These are phyloP conservation scores for Neobulgaria alba DNA, from an alignment of 2,329 filamentous ascomycete species.

Conservation along the genomic window DNA sequence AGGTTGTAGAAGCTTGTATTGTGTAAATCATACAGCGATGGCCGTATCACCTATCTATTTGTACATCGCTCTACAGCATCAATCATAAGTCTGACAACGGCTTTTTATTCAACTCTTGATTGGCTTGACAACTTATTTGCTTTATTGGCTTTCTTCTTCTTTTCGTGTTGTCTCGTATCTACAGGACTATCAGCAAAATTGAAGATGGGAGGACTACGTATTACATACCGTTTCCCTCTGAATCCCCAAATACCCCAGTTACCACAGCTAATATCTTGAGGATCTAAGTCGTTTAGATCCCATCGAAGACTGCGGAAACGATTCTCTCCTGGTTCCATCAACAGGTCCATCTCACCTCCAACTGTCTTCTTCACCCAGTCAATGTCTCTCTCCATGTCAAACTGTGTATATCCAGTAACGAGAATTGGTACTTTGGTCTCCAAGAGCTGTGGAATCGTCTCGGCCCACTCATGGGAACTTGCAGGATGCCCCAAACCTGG, in stretches of 20 bases:
- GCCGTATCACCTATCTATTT: no score
- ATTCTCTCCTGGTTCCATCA: constrained; percentile 91
- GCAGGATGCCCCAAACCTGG: constrained; percentile 92
- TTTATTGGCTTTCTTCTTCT: constrained; percentile 32
- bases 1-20: no score
- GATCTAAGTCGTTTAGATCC: constrained; percentile 94
- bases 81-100: no score
- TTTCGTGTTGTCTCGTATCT: constrained; percentile 29
- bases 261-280: constrained; percentile 86
- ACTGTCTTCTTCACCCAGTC: constrained; percentile 82
- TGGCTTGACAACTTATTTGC: no score
- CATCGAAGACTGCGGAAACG: constrained; percentile 86
- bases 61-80: no score
- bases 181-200: constrained; percentile 8
- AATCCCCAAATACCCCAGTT: constrained; percentile 99
- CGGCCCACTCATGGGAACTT: constrained; percentile 86
- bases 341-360: constrained; percentile 81
- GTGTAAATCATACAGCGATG: no score
- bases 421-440: constrained; percentile 95
- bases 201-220: no score
- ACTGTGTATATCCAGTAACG: constrained; percentile 91
- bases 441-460: constrained; percentile 79
- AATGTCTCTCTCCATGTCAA: constrained; percentile 88
- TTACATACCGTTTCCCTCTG: constrained; percentile 82
- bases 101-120: no score